phyloP scores from a whole-genome alignment of 176 grass and related monocot species.

The Oryza coarctata region DNA sequence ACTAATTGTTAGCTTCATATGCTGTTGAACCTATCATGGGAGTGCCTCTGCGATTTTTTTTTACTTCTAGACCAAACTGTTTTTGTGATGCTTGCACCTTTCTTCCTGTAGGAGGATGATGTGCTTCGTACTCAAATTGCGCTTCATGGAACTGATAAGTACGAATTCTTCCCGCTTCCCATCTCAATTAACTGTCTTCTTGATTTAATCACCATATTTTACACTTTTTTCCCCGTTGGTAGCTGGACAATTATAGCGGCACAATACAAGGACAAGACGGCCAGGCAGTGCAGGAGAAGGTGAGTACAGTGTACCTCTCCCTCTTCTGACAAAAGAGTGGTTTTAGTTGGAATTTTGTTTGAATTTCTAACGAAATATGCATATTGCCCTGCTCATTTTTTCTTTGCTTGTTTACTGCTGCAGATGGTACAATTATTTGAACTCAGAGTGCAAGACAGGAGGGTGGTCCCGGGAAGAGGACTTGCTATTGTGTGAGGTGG shows the following conservation, averaged over 20 bases:
- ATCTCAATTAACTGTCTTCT: neutral
- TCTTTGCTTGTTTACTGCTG: conserved; percentile 4
- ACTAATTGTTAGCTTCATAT: neutral
- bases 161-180: conserved; percentile 20
- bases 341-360: neutral
- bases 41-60: conserved; percentile 14
- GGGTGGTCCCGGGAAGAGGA: conserved; percentile 95
- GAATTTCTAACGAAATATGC: neutral
- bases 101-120: conserved; percentile 69
- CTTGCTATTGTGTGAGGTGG: conserved; percentile 90
- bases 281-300: conserved; percentile 94
- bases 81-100: conserved; percentile 31
- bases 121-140: conserved; percentile 82
- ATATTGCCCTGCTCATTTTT: neutral
- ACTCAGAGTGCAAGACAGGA: conserved; percentile 97
- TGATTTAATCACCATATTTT: neutral
- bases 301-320: conserved; percentile 25
- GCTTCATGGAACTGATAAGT: conserved; percentile 83
- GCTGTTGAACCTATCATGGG: neutral
- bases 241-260: conserved; percentile 86
- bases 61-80: neutral
- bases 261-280: conserved; percentile 92
- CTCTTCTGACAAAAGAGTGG: neutral
- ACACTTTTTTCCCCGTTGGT: conserved; percentile 12
- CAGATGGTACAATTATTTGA: conserved; percentile 97